A percentile compares a stretch with the other conserved stretches of the same genome.
phyloP scores from a whole-genome alignment of 768 basidiomycete species.

The Suillus decipiens region DNA sequence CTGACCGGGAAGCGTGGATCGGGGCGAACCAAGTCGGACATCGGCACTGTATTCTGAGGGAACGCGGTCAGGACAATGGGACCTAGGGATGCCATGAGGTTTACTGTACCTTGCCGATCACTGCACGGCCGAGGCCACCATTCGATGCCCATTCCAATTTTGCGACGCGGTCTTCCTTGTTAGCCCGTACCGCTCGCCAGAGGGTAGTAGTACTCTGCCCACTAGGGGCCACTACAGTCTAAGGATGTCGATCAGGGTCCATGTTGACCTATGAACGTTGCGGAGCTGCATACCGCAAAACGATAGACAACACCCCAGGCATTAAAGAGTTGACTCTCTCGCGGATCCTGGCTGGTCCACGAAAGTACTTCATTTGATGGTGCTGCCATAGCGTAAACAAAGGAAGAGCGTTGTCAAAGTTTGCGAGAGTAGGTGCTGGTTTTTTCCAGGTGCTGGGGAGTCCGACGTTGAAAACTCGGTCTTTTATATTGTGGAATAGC shows the following conservation, averaged over 20 bases:
- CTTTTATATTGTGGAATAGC: constrained; percentile 58
- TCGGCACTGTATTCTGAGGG: constrained; percentile 69
- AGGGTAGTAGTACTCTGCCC: constrained; percentile 77
- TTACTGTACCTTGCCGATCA: constrained; percentile 74
- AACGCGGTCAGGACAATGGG: constrained; percentile 27
- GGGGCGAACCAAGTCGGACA: constrained; percentile 79
- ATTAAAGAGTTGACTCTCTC: constrained; percentile 82
- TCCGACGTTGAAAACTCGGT: constrained; percentile 19
- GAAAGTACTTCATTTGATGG: constrained; percentile 71
- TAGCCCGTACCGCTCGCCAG: constrained; percentile 78
- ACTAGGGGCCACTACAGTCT: constrained; percentile 65
- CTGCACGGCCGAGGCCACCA: constrained; percentile 80
- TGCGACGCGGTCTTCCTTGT: constrained; percentile 86
- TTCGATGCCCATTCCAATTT: constrained; percentile 86
- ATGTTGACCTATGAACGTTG: constrained; percentile 17
- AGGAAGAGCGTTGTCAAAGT: constrained; percentile 33
- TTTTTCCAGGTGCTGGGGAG: constrained; percentile 26
- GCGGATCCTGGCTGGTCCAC: constrained; percentile 87
- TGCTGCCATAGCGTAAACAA: constrained; percentile 47
- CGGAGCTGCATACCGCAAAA: constrained; percentile 58
- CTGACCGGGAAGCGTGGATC: constrained; percentile 64
- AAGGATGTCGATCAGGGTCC: constrained; percentile 28
- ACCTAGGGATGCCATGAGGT: constrained; percentile 17
- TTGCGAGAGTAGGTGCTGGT: constrained; percentile 34
- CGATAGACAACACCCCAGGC: constrained; percentile 80